Evolutionary conservation across 208 protist species (phyloP).

Genomic region (Leishmania lainsoni): DNA sequence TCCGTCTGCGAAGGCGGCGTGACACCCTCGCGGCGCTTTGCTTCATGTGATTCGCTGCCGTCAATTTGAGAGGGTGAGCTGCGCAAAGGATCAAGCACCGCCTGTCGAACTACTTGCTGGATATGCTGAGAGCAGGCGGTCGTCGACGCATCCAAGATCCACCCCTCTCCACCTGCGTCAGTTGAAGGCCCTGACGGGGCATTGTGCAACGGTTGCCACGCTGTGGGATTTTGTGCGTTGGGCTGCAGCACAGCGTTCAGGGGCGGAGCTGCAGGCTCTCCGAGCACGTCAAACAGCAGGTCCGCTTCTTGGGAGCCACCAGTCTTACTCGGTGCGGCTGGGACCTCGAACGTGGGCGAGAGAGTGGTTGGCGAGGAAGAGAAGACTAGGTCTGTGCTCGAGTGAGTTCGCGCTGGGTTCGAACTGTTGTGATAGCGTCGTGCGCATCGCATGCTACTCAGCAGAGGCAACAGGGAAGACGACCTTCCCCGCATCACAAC

Average conservation of each 20-base stretch:
- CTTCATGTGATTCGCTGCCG: background rate
- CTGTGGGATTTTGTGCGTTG: background rate
- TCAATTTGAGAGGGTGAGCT: background rate
- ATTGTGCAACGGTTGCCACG: background rate
- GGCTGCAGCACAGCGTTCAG: background rate
- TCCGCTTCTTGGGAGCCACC: background rate
- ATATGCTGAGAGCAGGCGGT: constrained; percentile 23
- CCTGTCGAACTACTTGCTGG: constrained; percentile 34
- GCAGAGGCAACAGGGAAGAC: background rate
- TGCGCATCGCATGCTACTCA: background rate
- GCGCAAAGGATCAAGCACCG: constrained; percentile 27
- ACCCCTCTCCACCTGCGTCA: background rate
- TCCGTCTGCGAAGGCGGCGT: constrained; percentile 12
- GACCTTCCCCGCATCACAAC: background rate
- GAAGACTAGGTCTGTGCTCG: background rate
- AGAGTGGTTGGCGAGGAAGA: background rate
- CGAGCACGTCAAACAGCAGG: constrained; percentile 15
- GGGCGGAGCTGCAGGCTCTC: background rate
- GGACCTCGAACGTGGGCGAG: background rate
- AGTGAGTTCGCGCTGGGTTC: background rate
- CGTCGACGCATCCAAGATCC: background rate
- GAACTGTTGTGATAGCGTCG: background rate
- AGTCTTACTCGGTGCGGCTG: background rate
- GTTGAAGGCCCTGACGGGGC: constrained; percentile 1
- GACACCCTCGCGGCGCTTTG: background rate